Percentiles rank a stretch among this genome's conserved stretches.
phyloP scores from a whole-genome alignment of 1,284 basidiomycete species.

The Trichosporon ovoides region DNA sequence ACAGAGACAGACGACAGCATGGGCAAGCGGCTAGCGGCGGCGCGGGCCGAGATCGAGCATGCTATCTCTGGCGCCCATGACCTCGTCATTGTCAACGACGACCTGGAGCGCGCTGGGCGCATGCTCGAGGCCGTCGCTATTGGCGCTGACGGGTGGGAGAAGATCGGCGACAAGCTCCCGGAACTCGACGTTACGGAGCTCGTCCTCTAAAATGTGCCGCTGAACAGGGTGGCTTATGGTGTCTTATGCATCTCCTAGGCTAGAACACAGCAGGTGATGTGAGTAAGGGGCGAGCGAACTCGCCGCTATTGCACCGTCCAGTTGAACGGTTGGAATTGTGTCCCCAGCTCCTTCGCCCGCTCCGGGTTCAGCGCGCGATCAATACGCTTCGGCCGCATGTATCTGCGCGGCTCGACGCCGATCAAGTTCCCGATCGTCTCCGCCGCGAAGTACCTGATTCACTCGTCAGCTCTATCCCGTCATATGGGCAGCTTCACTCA shows the following conservation, averaged over 20 bases:
- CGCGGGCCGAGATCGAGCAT: slow-evolving; percentile 77
- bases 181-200: slow-evolving; percentile 37
- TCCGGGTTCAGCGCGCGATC: slow-evolving; percentile 67
- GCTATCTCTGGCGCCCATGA: slow-evolving; percentile 73
- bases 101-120: slow-evolving; percentile 75
- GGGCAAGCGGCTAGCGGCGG: slow-evolving; percentile 70
- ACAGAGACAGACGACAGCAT: slow-evolving; percentile 78
- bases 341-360: slow-evolving; percentile 55
- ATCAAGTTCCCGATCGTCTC: slow-evolving; percentile 92
- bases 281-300: too few species aligned
- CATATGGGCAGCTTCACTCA: slow-evolving; percentile 53
- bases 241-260: slow-evolving; percentile 2
- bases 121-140: slow-evolving; percentile 62
- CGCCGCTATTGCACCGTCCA: slow-evolving; percentile 39
- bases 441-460: slow-evolving; percentile 81
- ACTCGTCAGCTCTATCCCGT: too few species aligned
- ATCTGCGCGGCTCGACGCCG: slow-evolving; percentile 78
- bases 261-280: too few species aligned
- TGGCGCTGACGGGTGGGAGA: slow-evolving; percentile 54
- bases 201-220: neutral
- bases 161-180: slow-evolving; percentile 42
- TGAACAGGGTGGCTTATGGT: neutral
- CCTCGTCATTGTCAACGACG: slow-evolving; percentile 84
- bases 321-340: slow-evolving; percentile 48
- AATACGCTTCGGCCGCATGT: slow-evolving; percentile 71